Conservation (phyloP, 176 grass and related monocot species). For the Puccinellia tenuiflora region DNA sequence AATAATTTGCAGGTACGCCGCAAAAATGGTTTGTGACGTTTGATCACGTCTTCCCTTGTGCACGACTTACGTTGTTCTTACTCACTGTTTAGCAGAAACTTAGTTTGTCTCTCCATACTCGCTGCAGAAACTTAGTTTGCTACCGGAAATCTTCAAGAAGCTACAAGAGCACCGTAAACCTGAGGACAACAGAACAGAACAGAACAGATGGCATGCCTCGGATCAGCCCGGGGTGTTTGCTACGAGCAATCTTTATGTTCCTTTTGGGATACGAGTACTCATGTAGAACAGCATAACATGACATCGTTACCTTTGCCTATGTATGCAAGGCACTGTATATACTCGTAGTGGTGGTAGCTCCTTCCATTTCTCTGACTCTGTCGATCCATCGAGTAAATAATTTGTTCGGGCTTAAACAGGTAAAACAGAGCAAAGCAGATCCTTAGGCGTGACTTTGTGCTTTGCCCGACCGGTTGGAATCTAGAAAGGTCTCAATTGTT, state of each 20-base stretch:
- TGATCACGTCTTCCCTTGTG: neutral
- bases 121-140: neutral
- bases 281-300: neutral
- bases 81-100: neutral
- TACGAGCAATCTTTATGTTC: neutral
- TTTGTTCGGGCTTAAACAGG: neutral
- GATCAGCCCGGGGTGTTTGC: neutral
- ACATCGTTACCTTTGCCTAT: neutral
- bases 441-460: neutral
- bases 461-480: neutral
- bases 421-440: neutral
- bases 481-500: neutral
- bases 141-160: neutral
- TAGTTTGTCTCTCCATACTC: neutral
- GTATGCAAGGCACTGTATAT: neutral
- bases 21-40: neutral
- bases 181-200: neutral
- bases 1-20: neutral
- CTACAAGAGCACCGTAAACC: neutral
- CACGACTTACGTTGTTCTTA: neutral
- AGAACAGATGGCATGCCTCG: neutral
- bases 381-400: neutral
- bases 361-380: neutral
- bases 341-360: neutral
- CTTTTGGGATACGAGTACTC: neutral